These are phyloP conservation scores for Chlamydomonas reinhardtii DNA, from an alignment of 163 green algal genomes.

Conservation along the genomic window DNA sequence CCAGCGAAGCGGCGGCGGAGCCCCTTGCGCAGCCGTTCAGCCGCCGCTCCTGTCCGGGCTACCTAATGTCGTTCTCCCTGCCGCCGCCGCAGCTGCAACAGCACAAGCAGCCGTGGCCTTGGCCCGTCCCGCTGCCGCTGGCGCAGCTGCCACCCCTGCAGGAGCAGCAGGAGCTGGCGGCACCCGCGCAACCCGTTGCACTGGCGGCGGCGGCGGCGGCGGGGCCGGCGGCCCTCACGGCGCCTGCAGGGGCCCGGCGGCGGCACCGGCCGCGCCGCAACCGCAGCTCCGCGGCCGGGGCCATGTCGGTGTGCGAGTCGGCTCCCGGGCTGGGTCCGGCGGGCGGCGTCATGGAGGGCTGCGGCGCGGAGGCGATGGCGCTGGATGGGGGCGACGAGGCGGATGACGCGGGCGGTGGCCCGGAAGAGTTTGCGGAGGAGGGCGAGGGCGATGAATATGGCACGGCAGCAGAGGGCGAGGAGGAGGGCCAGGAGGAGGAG, in stretches of 20 bases:
- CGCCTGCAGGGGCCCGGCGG: background rate
- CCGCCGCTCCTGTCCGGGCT: background rate
- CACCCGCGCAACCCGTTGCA: background rate
- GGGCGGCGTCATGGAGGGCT: background rate
- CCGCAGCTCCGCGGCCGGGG: conserved; percentile 9
- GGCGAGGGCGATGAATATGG: background rate
- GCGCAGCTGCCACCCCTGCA: too few species aligned
- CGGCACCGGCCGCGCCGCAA: background rate
- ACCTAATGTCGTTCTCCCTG: background rate
- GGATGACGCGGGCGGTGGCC: background rate
- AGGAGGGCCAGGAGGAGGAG: background rate
- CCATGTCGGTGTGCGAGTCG: conserved; percentile 11
- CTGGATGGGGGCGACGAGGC: background rate
- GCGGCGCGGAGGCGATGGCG: background rate
- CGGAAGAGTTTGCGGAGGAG: background rate
- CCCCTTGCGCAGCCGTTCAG: too few species aligned
- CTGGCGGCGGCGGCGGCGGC: background rate
- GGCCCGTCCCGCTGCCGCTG: too few species aligned
- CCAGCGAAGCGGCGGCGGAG: too few species aligned
- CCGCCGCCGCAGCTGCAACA: too few species aligned
- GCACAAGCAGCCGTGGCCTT: too few species aligned
- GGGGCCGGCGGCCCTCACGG: background rate
- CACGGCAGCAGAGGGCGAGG: background rate
- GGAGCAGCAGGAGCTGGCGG: background rate
- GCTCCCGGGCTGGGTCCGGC: background rate